Evolutionary conservation across 176 grass and related monocot species (phyloP).

Genomic region (Oryza meyeriana): DNA sequence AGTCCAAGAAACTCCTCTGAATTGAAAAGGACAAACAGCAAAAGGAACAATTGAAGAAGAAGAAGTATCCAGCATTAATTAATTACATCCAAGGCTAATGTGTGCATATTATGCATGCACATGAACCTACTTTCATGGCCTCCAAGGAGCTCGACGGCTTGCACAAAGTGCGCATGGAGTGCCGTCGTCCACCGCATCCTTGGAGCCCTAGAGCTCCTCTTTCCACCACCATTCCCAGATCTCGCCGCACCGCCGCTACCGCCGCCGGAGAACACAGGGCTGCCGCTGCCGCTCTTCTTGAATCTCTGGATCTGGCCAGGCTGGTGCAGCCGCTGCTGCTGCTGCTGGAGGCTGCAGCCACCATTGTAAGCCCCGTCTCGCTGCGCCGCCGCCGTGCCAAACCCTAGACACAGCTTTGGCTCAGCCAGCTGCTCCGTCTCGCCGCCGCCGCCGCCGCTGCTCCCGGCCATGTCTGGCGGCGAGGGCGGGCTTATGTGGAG

Average conservation of each 20-base stretch:
- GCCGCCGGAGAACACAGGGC: neutral
- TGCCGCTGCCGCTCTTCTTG: slow-evolving; percentile 52
- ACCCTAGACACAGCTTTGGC: slow-evolving; percentile 56
- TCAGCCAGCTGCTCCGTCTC: slow-evolving; percentile 9
- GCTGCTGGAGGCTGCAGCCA: slow-evolving; percentile 21
- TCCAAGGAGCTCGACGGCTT: slow-evolving; percentile 89
- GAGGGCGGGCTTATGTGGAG: slow-evolving; percentile 80
- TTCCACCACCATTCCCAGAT: slow-evolving; percentile 39
- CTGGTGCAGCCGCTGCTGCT: slow-evolving; percentile 35
- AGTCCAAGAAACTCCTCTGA: neutral
- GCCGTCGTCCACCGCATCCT: slow-evolving; percentile 98
- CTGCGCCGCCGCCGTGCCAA: slow-evolving; percentile 16
- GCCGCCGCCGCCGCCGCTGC: neutral
- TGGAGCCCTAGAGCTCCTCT: slow-evolving; percentile 79
- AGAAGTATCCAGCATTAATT: neutral
- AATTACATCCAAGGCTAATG: neutral
- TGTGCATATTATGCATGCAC: neutral
- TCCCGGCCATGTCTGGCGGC: slow-evolving; percentile 6
- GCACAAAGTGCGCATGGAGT: slow-evolving; percentile 91
- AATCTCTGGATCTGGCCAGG: slow-evolving; percentile 65
- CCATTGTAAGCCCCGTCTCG: neutral
- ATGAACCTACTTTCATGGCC: slow-evolving; percentile 86
- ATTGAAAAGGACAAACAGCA: neutral
- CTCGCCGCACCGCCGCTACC: neutral
- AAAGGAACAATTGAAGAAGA: neutral